phyloP scores from a whole-genome alignment of 768 basidiomycete species.

The Tephrocybe sp. region DNA sequence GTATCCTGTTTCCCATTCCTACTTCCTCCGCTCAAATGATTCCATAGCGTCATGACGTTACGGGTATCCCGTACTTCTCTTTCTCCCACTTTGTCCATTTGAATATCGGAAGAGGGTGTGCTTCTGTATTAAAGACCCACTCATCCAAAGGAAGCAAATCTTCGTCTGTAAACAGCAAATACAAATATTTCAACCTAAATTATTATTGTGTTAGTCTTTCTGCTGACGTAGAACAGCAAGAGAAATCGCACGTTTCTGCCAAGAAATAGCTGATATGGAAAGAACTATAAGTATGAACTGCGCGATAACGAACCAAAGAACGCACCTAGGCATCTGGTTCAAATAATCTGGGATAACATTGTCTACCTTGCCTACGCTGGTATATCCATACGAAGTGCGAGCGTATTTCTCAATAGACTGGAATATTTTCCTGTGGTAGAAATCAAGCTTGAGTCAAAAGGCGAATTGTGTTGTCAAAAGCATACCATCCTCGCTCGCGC shows the following conservation, averaged over 20 bases:
- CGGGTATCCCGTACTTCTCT: constrained; percentile 36
- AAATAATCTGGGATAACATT: constrained; percentile 21
- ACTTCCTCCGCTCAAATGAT: background rate
- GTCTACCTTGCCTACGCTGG: constrained; percentile 38
- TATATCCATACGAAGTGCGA: constrained; percentile 43
- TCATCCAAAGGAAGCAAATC: constrained; percentile 51
- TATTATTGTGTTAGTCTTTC: background rate
- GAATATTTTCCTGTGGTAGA: constrained; percentile 32
- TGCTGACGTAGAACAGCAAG: background rate
- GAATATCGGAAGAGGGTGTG: constrained; percentile 78
- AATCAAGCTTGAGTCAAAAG: background rate
- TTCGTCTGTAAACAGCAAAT: constrained; percentile 62
- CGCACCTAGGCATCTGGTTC: constrained; percentile 55
- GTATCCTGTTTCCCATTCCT: background rate
- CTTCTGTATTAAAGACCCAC: constrained; percentile 67
- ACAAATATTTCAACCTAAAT: constrained; percentile 63
- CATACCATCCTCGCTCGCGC: constrained; percentile 51
- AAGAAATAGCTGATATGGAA: constrained; percentile 34
- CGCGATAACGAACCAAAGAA: constrained; percentile 3
- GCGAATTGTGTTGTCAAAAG: constrained; percentile 1
- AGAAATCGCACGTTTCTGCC: constrained; percentile 36
- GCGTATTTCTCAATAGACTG: constrained; percentile 47
- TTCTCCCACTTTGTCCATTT: constrained; percentile 58
- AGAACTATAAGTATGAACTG: background rate
- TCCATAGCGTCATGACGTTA: background rate